These are phyloP conservation scores for Cubamyces lactineus DNA, from an alignment of 768 basidiomycete species.

Conservation along the genomic window DNA sequence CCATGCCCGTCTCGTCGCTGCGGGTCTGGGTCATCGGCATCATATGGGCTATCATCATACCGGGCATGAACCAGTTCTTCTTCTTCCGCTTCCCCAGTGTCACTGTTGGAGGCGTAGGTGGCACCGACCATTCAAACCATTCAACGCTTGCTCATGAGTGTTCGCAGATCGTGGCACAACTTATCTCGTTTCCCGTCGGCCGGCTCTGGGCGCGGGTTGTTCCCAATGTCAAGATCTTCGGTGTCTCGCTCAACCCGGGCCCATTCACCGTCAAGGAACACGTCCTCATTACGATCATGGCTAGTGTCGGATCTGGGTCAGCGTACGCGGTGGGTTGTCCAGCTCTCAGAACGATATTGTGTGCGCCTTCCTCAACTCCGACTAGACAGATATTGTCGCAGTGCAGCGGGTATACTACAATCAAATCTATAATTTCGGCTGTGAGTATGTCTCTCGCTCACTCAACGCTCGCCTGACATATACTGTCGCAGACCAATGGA, in stretches of 20 bases:
- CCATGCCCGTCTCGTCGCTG: conserved; percentile 56
- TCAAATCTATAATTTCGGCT: conserved; percentile 55
- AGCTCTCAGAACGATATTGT: not conserved
- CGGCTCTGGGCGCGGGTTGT: conserved; percentile 54
- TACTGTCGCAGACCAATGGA: conserved; percentile 64
- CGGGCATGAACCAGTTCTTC: conserved; percentile 75
- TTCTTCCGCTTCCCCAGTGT: conserved; percentile 77
- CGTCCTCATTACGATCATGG: conserved; percentile 50
- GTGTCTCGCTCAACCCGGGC: conserved; percentile 70
- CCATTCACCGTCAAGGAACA: conserved; percentile 69
- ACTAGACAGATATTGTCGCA: conserved; percentile 67
- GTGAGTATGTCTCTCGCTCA: conserved; percentile 33
- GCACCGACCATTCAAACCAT: not conserved
- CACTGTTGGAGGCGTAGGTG: conserved; percentile 50
- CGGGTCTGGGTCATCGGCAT: conserved; percentile 50
- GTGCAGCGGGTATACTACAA: conserved; percentile 74
- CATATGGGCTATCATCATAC: conserved; percentile 56
- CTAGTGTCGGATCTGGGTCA: conserved; percentile 41
- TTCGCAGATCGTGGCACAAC: conserved; percentile 65
- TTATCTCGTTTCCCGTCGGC: conserved; percentile 73
- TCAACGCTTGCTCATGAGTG: not conserved
- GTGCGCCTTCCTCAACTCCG: not conserved
- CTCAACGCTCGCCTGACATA: not conserved
- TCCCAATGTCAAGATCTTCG: conserved; percentile 60
- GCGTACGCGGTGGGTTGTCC: conserved; percentile 47